These are phyloP conservation scores for Ziziphus jujuba DNA, from an alignment of 306 rosid species.

Conservation along the genomic window DNA sequence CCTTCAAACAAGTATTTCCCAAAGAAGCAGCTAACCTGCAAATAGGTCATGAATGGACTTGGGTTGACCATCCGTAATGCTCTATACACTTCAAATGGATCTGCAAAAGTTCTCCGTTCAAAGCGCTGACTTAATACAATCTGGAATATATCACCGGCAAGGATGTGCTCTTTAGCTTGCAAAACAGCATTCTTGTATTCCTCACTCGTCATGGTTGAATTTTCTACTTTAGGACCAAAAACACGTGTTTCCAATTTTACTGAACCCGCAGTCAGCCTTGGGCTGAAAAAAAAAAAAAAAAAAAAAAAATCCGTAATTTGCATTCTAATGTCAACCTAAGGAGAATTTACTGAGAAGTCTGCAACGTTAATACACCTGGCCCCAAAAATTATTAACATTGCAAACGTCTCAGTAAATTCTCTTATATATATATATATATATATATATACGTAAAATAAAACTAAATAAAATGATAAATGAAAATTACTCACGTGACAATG, in stretches of 20 bases:
- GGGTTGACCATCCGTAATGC: constrained; percentile 94
- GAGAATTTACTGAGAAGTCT: background rate
- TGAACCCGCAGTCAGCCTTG: constrained; percentile 90
- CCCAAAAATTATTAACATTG: too few relatives aligned
- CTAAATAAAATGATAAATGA: background rate
- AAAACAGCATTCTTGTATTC: constrained; percentile 81
- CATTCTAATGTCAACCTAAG: constrained; percentile 21
- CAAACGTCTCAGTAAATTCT: too few relatives aligned
- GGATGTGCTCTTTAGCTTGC: constrained; percentile 88
- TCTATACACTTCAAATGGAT: constrained; percentile 93
- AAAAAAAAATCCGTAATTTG: constrained; percentile 34
- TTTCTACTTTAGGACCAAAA: constrained; percentile 74
- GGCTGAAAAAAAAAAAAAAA: constrained; percentile 78
- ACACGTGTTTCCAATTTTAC: constrained; percentile 55
- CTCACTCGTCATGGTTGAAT: constrained; percentile 77
- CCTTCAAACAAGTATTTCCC: background rate
- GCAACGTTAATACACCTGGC: constrained; percentile 1
- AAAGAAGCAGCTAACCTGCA: constrained; percentile 57
- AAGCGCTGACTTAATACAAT: constrained; percentile 93
- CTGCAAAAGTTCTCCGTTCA: constrained; percentile 96
- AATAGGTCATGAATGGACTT: constrained; percentile 95
- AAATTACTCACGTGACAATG: constrained; percentile 63
- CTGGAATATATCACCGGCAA: constrained; percentile 96
- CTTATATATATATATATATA: too few relatives aligned
- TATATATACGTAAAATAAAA: background rate